Percentiles rank a stretch among this genome's conserved stretches.
Conservation (phyloP, 768 basidiomycete species). For the Hirschioporus abietinus region DNA sequence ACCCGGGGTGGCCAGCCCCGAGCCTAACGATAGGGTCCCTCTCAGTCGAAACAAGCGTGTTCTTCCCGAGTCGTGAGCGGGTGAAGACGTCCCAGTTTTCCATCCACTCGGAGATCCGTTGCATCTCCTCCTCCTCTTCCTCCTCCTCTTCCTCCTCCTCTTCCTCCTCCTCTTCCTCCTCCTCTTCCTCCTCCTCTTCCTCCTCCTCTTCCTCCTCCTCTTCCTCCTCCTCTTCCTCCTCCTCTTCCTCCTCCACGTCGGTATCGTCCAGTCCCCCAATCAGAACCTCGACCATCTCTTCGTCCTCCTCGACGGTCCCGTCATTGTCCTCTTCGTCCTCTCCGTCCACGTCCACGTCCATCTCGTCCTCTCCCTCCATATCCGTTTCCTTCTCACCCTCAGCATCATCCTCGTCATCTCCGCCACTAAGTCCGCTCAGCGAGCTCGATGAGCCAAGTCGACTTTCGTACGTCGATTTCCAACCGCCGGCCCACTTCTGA, state of each 20-base stretch:
- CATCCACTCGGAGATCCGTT: background rate
- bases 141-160: background rate
- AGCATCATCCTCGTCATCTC: too few relatives aligned
- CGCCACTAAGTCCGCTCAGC: background rate
- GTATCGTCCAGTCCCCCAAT: background rate
- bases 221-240: background rate
- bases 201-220: background rate
- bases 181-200: background rate
- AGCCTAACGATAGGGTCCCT: background rate
- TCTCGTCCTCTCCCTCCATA: background rate
- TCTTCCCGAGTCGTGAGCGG: background rate
- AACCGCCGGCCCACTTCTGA: background rate
- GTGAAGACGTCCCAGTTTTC: background rate
- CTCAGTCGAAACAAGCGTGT: background rate
- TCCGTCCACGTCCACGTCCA: background rate
- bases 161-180: too few relatives aligned
- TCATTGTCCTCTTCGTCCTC: background rate
- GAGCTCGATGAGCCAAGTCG: background rate
- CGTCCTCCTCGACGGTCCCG: background rate
- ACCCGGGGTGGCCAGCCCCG: background rate
- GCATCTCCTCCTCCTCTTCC: background rate
- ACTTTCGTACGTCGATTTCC: background rate
- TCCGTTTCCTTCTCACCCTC: too few relatives aligned
- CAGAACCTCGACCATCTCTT: background rate
- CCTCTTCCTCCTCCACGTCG: too few relatives aligned